Conservation (phyloP, 129 eudicot species). For the Saussurea involucrata region DNA sequence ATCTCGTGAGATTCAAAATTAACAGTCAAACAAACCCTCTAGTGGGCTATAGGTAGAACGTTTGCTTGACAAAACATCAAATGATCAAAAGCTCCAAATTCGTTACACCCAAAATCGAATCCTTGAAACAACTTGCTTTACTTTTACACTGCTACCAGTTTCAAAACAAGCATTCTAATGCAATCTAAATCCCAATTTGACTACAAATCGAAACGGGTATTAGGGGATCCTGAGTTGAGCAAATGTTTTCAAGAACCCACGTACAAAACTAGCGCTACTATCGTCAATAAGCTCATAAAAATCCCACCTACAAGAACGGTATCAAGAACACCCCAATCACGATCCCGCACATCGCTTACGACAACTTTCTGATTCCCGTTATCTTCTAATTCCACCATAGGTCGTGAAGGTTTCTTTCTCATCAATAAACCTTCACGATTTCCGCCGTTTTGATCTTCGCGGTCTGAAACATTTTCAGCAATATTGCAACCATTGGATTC, state of each 20-base stretch:
- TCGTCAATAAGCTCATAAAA: constrained; percentile 55
- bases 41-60: background rate
- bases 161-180: background rate
- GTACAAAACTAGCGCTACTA: constrained; percentile 37
- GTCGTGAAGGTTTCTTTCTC: constrained; percentile 33
- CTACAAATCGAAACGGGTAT: background rate
- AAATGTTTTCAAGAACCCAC: constrained; percentile 27
- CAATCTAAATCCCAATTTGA: constrained; percentile 4
- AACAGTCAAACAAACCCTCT: too few species aligned
- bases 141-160: constrained; percentile 3
- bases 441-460: constrained; percentile 20
- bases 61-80: background rate
- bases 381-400: constrained; percentile 26
- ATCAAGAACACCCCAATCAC: constrained; percentile 57
- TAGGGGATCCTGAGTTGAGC: background rate
- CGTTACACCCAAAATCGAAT: background rate
- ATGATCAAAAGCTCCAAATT: background rate
- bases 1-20: too few species aligned
- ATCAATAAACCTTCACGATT: constrained; percentile 31
- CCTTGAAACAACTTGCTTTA: background rate
- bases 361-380: constrained; percentile 22
- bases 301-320: constrained; percentile 58
- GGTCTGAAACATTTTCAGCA: constrained; percentile 11
- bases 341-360: background rate
- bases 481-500: constrained; percentile 21